Evolutionary conservation across 1,284 basidiomycete genomes (phyloP), one percentile per base, ranked within the genome.

Genomic region (Fomes fomentarius): DNA sequence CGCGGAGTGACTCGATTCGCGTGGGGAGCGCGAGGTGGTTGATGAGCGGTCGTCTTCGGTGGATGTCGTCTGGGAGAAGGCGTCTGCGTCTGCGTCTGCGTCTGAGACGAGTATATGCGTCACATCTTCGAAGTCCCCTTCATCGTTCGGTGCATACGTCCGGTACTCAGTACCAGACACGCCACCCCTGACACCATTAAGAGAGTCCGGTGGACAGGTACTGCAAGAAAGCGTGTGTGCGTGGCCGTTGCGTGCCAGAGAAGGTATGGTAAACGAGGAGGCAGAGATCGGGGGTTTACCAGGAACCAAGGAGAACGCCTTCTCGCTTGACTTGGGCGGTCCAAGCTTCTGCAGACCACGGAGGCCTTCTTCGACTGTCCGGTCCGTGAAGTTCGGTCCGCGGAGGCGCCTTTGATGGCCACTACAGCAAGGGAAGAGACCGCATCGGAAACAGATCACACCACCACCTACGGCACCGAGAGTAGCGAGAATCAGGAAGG

Each of bases 391-490:
- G 14, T 50, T 35, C 19, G 50, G 48, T 25, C 51, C 31, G 14
- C 50, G 52, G 19, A 46, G 42, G 22, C 42, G 42, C 34, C 38
- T 45, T 40, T 35, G 37, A 26, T 46, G 49, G 50, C 48, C 37
- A 30, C 47, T 51, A 22, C 58, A 53, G 30, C 64, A 63, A 34
- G 55, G 47, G 24, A 56, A 38, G 19, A 66, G 37, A 10, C 62
- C 60, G 53, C 63, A 67, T 28, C 64, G 66, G 56, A 64, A 59
- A 53, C 69, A 70, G 42, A 66, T 49, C 7, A 63, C 50, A 46
- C 58, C 62, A 7, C 60, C 50, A 3, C 60, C 61, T n/a, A 70
- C 54, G 30, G 62, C 59, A 6, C 58, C 40, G 35, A 70, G 58
- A 2, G 58, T 59, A 17, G 57, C 63, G 8, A 70, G 50, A 28